Percentiles rank a stretch among this genome's conserved stretches.
These are phyloP conservation scores for Populus tomentosa DNA, from an alignment of 441 rosid species.

Conservation along the genomic window DNA sequence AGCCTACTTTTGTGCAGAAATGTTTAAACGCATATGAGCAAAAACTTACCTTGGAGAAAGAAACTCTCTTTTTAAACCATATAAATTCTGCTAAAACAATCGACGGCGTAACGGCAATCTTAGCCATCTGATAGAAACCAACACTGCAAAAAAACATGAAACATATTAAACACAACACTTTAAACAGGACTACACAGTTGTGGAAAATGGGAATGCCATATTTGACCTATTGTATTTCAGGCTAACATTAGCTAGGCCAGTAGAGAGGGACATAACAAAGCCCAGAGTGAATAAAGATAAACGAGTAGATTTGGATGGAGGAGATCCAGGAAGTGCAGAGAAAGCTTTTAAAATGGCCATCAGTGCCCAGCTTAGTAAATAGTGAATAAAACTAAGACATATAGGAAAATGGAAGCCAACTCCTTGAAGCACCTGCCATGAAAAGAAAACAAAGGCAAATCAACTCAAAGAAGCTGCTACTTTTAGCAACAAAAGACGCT, in stretches of 20 bases:
- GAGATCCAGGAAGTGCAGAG: conserved; percentile 67
- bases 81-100: conserved; percentile 82
- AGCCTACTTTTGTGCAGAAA: not conserved
- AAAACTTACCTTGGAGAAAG: conserved; percentile 56
- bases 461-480: not conserved
- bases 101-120: conserved; percentile 87
- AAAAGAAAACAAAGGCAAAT: not conserved
- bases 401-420: conserved; percentile 81
- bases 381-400: conserved; percentile 78
- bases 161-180: not conserved
- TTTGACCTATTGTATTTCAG: conserved; percentile 83
- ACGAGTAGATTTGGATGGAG: conserved; percentile 58
- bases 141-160: conserved; percentile 37
- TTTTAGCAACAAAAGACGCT: not conserved
- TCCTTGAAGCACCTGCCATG: conserved; percentile 69
- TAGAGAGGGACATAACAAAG: conserved; percentile 79
- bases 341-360: conserved; percentile 70
- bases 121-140: conserved; percentile 98
- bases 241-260: conserved; percentile 95
- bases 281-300: conserved; percentile 65
- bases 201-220: not conserved
- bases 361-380: conserved; percentile 60
- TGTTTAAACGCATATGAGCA: not conserved
- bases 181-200: not conserved
- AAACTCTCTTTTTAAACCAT: conserved; percentile 62